Conservation (phyloP, 495 filamentous ascomycete species). For the Elaphomyces granulatus region DNA sequence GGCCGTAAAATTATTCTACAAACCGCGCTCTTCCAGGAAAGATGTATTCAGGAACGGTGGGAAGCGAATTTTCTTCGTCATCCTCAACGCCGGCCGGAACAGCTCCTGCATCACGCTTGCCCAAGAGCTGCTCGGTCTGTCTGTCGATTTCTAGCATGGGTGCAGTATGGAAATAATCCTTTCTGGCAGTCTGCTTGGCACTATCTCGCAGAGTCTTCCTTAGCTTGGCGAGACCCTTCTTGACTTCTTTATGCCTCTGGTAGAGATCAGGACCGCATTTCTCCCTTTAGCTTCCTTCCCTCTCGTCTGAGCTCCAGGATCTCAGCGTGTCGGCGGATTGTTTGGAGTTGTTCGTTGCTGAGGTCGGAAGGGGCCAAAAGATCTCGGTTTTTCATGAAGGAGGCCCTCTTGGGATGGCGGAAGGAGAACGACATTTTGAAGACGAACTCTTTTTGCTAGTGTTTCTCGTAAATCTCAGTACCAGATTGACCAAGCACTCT, state of each 20-base stretch:
- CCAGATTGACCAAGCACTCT: constrained; percentile 19
- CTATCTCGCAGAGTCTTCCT: constrained; percentile 13
- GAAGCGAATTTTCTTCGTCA: too few species aligned
- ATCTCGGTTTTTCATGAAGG: constrained; percentile 13
- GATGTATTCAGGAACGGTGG: too few species aligned
- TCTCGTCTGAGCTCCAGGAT: constrained; percentile 15
- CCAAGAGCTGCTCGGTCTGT: constrained; percentile 16
- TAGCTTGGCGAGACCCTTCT: constrained; percentile 13
- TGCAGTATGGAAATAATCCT: constrained; percentile 17
- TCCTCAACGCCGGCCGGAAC: too few species aligned
- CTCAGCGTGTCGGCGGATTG: constrained; percentile 14
- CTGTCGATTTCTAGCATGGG: constrained; percentile 16
- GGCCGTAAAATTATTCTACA: too few species aligned
- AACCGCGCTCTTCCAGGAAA: too few species aligned
- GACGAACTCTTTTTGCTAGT: constrained; percentile 20
- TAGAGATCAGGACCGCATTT: too few species aligned
- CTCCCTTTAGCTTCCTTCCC: constrained; percentile 20
- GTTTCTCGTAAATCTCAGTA: constrained; percentile 17
- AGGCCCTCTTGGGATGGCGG: constrained; percentile 11
- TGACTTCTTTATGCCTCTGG: background rate
- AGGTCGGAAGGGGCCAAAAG: constrained; percentile 11
- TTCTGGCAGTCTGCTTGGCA: constrained; percentile 14
- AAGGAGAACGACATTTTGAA: constrained; percentile 18
- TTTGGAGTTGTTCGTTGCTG: constrained; percentile 12
- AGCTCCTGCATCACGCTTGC: constrained; percentile 1